Percentiles rank a stretch among this genome's conserved stretches.
These are phyloP conservation scores for Guadua angustifolia DNA, from an alignment of 176 grass and related monocot genomes.

Conservation along the genomic window DNA sequence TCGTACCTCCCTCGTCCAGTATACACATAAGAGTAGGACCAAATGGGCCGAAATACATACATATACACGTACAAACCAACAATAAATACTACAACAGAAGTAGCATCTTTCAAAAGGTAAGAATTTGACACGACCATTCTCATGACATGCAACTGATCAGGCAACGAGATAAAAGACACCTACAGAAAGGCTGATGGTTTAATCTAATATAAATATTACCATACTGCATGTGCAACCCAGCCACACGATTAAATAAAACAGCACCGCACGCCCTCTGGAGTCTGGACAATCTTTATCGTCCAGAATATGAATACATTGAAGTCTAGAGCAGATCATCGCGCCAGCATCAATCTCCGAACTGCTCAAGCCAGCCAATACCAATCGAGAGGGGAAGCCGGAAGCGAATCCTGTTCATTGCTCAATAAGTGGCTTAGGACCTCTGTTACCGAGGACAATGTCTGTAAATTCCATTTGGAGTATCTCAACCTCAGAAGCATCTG, in stretches of 20 bases:
- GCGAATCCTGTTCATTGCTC: too few relatives aligned
- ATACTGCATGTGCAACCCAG: neutral
- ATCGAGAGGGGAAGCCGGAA: too few relatives aligned
- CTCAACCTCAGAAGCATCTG: conserved; percentile 53
- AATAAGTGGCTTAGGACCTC: neutral
- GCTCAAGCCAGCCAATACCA: neutral
- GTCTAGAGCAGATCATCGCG: neutral
- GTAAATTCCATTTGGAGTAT: conserved; percentile 30
- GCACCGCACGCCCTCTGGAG: too few relatives aligned
- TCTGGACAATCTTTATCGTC: neutral
- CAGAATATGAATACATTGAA: neutral
- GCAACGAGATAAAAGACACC: neutral
- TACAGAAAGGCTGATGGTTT: conserved; percentile 7
- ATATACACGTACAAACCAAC: too few relatives aligned
- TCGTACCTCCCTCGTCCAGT: too few relatives aligned
- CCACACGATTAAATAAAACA: conserved; percentile 1
- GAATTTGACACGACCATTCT: neutral
- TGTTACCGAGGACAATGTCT: neutral
- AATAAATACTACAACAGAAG: neutral
- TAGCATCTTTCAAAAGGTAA: neutral
- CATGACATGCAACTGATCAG: neutral
- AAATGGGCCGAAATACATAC: too few relatives aligned
- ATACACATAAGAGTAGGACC: too few relatives aligned
- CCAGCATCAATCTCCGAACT: conserved; percentile 9
- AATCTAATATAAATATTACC: neutral